Evolutionary conservation across 495 filamentous ascomycete genomes (phyloP).

Genomic region (Haplographium delicatum): DNA sequence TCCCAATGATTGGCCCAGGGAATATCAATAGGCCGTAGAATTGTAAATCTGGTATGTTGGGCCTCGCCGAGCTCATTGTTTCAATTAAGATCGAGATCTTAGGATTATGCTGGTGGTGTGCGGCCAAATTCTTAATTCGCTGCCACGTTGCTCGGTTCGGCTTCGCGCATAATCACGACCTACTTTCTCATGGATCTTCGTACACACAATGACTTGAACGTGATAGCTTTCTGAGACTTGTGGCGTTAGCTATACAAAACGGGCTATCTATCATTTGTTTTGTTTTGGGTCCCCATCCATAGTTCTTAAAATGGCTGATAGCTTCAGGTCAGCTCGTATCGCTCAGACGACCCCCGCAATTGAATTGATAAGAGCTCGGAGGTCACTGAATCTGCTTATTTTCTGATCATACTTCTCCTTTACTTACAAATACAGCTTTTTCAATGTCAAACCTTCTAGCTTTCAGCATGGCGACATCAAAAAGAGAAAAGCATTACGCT

Average conservation of each 20-base stretch:
- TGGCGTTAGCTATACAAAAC: slow-evolving; percentile 7
- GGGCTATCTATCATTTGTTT: background rate
- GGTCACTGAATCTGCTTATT: background rate
- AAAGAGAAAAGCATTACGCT: slow-evolving; percentile 22
- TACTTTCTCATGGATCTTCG: background rate
- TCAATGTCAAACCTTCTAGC: slow-evolving; percentile 15
- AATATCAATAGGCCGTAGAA: background rate
- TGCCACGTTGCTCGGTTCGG: slow-evolving; percentile 18
- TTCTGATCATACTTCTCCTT: background rate
- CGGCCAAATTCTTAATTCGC: slow-evolving; percentile 10
- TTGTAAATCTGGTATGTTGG: background rate
- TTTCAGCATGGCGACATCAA: slow-evolving; percentile 18
- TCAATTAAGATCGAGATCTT: slow-evolving; percentile 11
- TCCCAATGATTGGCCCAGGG: slow-evolving; percentile 4
- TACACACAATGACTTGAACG: background rate
- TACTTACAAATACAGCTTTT: background rate
- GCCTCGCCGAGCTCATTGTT: background rate
- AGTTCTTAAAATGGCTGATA: background rate
- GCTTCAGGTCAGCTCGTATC: slow-evolving; percentile 1
- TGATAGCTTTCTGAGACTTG: slow-evolving; percentile 1
- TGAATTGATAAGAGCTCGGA: slow-evolving; percentile 2
- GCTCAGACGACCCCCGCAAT: slow-evolving; percentile 2
- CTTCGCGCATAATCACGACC: background rate
- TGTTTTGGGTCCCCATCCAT: background rate
- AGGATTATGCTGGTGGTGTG: slow-evolving; percentile 15